These are phyloP conservation scores for Penicillium soppii DNA, from an alignment of 495 filamentous ascomycete species.

Conservation along the genomic window DNA sequence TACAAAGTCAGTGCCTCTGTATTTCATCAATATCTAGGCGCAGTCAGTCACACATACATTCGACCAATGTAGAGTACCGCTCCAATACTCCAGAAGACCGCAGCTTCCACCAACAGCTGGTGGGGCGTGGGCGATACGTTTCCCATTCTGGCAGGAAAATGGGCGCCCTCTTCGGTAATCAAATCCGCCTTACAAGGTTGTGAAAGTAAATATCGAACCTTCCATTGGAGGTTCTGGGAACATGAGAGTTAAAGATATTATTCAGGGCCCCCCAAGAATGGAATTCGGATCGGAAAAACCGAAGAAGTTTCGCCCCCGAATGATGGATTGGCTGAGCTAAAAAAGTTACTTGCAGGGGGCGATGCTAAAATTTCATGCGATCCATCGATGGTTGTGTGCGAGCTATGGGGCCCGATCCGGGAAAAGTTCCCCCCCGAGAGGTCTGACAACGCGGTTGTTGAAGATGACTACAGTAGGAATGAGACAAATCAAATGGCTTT, in stretches of 20 bases:
- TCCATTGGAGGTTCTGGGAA: background rate
- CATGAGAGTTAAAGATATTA: too few relatives aligned
- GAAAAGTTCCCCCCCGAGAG: too few relatives aligned
- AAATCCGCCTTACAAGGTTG: background rate
- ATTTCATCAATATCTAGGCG: background rate
- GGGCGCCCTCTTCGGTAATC: background rate
- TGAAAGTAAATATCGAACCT: background rate
- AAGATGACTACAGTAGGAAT: too few relatives aligned
- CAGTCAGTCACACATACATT: slow-evolving; percentile 21
- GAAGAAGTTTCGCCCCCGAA: background rate
- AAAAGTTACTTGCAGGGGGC: background rate
- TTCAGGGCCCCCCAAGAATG: background rate
- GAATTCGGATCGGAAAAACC: background rate
- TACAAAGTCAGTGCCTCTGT: background rate
- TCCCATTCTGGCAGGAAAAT: slow-evolving; percentile 23
- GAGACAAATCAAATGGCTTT: too few relatives aligned
- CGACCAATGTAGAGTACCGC: slow-evolving; percentile 28
- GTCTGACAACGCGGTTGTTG: too few relatives aligned
- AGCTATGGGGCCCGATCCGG: background rate
- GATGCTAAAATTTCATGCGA: background rate
- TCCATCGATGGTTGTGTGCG: background rate
- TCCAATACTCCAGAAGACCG: slow-evolving; percentile 33
- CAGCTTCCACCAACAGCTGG: slow-evolving; percentile 28
- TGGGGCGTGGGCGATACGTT: slow-evolving; percentile 31
- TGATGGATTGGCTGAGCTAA: background rate